Percentiles rank a stretch among this genome's conserved stretches.
Evolutionary conservation across 202 grass and related monocot genomes (phyloP).

Genomic region (Cymbopogon flexuosus): DNA sequence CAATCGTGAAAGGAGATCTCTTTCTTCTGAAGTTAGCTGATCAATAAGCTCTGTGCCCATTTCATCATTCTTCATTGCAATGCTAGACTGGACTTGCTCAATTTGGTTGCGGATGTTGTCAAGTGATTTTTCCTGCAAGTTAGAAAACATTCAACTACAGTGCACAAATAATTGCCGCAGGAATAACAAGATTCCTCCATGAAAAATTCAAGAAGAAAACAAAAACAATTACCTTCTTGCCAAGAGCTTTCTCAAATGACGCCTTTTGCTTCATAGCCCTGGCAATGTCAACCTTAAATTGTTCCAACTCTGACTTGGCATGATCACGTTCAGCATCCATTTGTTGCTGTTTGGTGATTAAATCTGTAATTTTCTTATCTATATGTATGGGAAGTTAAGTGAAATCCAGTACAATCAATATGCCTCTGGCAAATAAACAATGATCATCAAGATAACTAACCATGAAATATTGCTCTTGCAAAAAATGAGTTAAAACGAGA

Average conservation of each 20-base stretch:
- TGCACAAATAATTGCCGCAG: not conserved
- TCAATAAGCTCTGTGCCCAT: constrained; percentile 99
- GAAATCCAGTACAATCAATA: constrained; percentile 15
- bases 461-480: not conserved
- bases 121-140: constrained; percentile 87
- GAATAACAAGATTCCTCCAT: constrained; percentile 5
- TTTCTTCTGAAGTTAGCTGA: constrained; percentile 87
- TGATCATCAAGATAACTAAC: constrained; percentile 6
- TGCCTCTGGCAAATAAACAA: not conserved
- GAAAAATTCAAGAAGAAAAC: constrained; percentile 9
- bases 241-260: constrained; percentile 72
- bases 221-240: constrained; percentile 67
- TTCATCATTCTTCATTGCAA: constrained; percentile 93
- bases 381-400: constrained; percentile 97
- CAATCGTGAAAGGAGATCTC: constrained; percentile 76
- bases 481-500: not conserved
- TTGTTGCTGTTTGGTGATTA: constrained; percentile 86
- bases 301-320: constrained; percentile 69
- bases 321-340: constrained; percentile 90
- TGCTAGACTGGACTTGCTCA: constrained; percentile 87
- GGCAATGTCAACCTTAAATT: constrained; percentile 68
- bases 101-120: constrained; percentile 88
- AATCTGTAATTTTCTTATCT: constrained; percentile 84
- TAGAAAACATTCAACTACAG: constrained; percentile 22
- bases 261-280: constrained; percentile 65